Evolutionary conservation across 768 basidiomycete genomes (phyloP).

Genomic region (Leccinum rimulosum): DNA sequence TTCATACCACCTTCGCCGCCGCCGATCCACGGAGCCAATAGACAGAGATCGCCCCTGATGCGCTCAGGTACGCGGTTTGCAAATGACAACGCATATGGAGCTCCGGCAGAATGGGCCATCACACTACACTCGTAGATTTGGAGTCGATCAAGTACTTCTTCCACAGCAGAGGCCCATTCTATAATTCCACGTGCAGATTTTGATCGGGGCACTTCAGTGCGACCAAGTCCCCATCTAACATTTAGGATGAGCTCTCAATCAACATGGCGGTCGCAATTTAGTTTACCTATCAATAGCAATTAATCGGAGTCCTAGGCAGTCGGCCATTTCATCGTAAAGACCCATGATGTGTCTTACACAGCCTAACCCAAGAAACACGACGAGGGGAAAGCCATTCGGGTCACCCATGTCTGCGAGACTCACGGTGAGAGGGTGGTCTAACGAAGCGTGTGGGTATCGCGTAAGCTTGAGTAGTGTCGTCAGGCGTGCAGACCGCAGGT

Average conservation of each 20-base stretch:
- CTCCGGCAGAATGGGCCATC: conserved; percentile 94
- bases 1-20: conserved; percentile 80
- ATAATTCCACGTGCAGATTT: conserved; percentile 75
- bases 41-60: conserved; percentile 78
- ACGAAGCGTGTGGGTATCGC: conserved; percentile 75
- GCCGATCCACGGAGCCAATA: conserved; percentile 97
- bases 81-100: conserved; percentile 90
- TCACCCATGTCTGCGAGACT: conserved; percentile 93
- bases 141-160: conserved; percentile 83
- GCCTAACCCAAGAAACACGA: conserved; percentile 91
- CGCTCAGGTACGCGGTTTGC: conserved; percentile 73
- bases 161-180: conserved; percentile 89
- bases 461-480: conserved; percentile 81
- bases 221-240: conserved; percentile 86
- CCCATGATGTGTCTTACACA: conserved; percentile 95
- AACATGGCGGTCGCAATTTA: neutral
- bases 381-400: conserved; percentile 79
- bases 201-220: conserved; percentile 66
- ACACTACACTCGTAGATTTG: conserved; percentile 79
- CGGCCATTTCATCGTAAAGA: conserved; percentile 94
- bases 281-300: conserved; percentile 90
- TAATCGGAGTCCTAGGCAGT: conserved; percentile 77
- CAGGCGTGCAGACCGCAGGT: conserved; percentile 81
- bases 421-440: conserved; percentile 71
- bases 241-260: conserved; percentile 13